Percentiles rank a stretch among this genome's conserved stretches.
Evolutionary conservation across 1,284 basidiomycete species (phyloP).

Genomic region (Anthracocystis setariae): DNA sequence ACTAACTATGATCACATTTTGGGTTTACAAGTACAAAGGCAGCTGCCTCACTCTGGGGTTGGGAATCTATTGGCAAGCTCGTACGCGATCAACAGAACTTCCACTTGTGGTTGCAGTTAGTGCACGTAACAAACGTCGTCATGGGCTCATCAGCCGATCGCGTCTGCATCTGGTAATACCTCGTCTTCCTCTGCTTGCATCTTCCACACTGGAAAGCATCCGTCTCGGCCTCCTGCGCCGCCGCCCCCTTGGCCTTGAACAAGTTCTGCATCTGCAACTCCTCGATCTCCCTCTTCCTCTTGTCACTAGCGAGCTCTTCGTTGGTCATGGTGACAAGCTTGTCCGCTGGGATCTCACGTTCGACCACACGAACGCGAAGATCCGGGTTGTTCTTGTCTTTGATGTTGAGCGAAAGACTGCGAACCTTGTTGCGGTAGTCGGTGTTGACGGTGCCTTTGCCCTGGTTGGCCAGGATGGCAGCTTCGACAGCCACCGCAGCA

Average conservation of each 20-base stretch:
- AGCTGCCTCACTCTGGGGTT: no score
- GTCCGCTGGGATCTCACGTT: conserved; percentile 78
- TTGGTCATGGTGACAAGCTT: conserved; percentile 84
- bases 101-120: conserved; percentile 65
- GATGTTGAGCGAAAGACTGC: conserved; percentile 88
- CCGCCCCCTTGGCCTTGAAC: conserved; percentile 89
- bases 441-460: conserved; percentile 53
- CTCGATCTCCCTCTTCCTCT: conserved; percentile 82
- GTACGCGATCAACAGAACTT: conserved; percentile 66
- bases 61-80: no score
- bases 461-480: conserved; percentile 62
- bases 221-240: conserved; percentile 85
- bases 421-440: conserved; percentile 81
- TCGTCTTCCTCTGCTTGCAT: conserved; percentile 72
- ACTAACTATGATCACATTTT: no score
- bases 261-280: conserved; percentile 76
- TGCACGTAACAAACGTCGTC: conserved; percentile 66
- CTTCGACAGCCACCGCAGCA: conserved; percentile 70
- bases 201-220: conserved; percentile 96
- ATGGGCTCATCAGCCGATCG: conserved; percentile 66
- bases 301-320: conserved; percentile 94
- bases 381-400: conserved; percentile 95
- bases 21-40: conserved; percentile 13
- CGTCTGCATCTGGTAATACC: conserved; percentile 67
- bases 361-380: conserved; percentile 83